Percentiles rank a stretch among this genome's conserved stretches.
phyloP scores from a whole-genome alignment of 768 basidiomycete genomes.

The Suillus alpinus region DNA sequence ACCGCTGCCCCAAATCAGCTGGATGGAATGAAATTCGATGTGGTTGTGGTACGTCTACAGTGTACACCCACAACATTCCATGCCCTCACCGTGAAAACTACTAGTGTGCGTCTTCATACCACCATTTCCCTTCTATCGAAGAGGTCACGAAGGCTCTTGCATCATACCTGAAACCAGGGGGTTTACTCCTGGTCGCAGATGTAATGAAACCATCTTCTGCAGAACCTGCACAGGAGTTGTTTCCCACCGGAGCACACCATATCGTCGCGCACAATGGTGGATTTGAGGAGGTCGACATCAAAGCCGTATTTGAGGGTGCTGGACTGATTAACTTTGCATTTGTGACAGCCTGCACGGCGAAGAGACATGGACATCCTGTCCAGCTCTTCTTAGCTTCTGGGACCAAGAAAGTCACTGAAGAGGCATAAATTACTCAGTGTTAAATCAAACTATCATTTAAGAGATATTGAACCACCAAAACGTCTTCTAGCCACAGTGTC shows the following conservation, averaged over 20 bases:
- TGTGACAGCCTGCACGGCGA: constrained; percentile 30
- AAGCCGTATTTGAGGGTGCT: constrained; percentile 47
- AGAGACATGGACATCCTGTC: constrained; percentile 30
- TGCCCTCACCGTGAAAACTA: background rate
- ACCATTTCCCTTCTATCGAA: constrained; percentile 54
- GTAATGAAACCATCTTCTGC: constrained; percentile 29
- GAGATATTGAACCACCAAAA: constrained; percentile 70
- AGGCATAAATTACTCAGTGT: background rate
- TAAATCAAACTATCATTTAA: constrained; percentile 40
- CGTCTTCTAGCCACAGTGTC: constrained; percentile 61
- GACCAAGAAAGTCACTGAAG: constrained; percentile 27
- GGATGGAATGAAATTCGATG: constrained; percentile 58
- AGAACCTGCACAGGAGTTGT: constrained; percentile 21
- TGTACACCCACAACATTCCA: constrained; percentile 1
- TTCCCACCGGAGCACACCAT: constrained; percentile 36
- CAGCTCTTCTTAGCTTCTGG: constrained; percentile 60
- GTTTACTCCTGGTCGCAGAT: constrained; percentile 58
- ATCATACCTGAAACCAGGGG: constrained; percentile 59
- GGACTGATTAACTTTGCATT: constrained; percentile 48
- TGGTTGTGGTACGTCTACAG: constrained; percentile 61
- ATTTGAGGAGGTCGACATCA: constrained; percentile 48
- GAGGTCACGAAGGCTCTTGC: constrained; percentile 51
- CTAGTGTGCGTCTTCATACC: constrained; percentile 64
- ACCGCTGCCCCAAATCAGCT: constrained; percentile 48
- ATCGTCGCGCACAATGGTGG: constrained; percentile 56